Conservation (phyloP, 148 eudicot genomes). For the Salicornia ramosissima region DNA sequence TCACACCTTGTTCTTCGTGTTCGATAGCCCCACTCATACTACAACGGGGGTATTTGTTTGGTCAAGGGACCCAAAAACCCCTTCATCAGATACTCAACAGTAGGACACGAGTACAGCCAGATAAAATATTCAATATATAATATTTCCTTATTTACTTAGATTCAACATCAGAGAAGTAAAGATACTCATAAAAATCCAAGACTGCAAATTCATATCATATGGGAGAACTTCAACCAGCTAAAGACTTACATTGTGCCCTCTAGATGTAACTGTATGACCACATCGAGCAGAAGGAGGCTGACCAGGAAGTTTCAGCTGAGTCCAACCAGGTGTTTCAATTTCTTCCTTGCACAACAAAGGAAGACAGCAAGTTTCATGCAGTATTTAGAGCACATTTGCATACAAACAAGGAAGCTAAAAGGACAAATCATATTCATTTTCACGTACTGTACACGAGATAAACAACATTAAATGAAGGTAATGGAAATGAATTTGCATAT, state of each 20-base stretch:
- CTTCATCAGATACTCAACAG: too few relatives aligned
- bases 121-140: too few relatives aligned
- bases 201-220: not conserved
- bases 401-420: constrained; percentile 1
- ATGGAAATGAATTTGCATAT: too few relatives aligned
- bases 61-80: too few relatives aligned
- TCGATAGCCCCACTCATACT: too few relatives aligned
- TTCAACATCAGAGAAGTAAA: not conserved
- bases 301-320: constrained; percentile 98
- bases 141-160: not conserved
- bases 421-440: not conserved
- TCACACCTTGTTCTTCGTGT: too few relatives aligned
- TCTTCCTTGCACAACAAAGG: constrained; percentile 79
- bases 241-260: constrained; percentile 73
- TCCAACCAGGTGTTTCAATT: constrained; percentile 97
- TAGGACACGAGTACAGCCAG: too few relatives aligned
- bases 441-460: too few relatives aligned
- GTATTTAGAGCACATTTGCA: constrained; percentile 3
- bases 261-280: constrained; percentile 91
- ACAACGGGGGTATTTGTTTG: too few relatives aligned
- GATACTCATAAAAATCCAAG: not conserved
- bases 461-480: too few relatives aligned
- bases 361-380: constrained; percentile 1
- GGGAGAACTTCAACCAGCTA: constrained; percentile 11
- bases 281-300: constrained; percentile 91